A percentile compares a stretch with the other conserved stretches of the same genome.
phyloP scores from a whole-genome alignment of 2,329 filamentous ascomycete species.

The Penicillium sp. region DNA sequence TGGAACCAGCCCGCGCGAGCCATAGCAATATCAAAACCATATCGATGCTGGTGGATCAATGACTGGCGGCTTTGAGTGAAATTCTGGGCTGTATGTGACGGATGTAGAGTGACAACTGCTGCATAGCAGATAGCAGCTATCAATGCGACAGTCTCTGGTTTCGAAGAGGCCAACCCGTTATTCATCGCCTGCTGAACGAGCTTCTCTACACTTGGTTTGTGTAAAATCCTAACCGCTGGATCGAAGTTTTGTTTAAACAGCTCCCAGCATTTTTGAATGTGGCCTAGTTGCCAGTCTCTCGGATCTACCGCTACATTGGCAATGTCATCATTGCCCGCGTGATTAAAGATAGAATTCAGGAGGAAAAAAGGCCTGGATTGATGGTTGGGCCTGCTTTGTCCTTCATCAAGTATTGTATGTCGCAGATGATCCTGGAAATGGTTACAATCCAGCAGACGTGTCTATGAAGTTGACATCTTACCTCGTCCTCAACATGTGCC shows the following conservation, averaged over 20 bases:
- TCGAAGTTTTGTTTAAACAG: constrained; percentile 16
- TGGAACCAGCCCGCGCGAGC: constrained; percentile 13
- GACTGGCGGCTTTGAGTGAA: constrained; percentile 12
- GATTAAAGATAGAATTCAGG: background rate
- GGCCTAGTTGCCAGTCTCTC: background rate
- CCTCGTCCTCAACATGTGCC: constrained; percentile 10
- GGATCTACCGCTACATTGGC: background rate
- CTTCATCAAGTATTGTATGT: background rate
- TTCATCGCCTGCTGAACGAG: constrained; percentile 9
- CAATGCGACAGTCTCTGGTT: background rate
- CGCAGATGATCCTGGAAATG: background rate
- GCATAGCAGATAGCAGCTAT: constrained; percentile 12
- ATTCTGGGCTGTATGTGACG: constrained; percentile 8
- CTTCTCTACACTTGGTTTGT: constrained; percentile 4
- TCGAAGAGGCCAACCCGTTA: background rate
- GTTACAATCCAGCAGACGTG: background rate
- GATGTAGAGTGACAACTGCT: constrained; percentile 16
- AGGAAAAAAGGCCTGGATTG: background rate
- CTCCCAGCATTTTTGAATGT: constrained; percentile 15
- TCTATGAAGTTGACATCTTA: background rate
- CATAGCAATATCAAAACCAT: constrained; percentile 15
- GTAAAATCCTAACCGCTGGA: constrained; percentile 12
- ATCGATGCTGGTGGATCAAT: constrained; percentile 5
- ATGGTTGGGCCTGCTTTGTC: background rate
- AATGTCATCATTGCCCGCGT: background rate